Evolutionary conservation across 2,329 filamentous ascomycete species (phyloP), one percentile per base, ranked within the genome.

Genomic region (Pseudogymnoascus sp.): DNA sequence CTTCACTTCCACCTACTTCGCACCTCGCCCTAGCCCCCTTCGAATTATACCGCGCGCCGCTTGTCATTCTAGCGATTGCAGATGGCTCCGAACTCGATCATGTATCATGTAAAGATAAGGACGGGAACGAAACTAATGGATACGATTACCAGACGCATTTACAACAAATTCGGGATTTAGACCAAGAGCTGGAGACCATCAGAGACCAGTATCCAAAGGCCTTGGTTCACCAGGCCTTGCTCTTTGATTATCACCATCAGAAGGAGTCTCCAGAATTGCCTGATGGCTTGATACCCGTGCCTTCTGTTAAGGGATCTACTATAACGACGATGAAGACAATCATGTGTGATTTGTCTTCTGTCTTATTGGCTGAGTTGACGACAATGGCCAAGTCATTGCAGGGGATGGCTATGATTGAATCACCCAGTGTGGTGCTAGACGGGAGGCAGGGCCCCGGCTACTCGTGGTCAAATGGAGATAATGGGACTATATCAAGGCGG

Each of bases 1-100:
- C 90, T 65, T 88, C 91, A 71, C 80, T 89, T 63, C 89, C 91
- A 24, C 86, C 90, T n/a, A 82, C 86, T 33, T 91, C 90, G 33
- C 91, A 96, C 72, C 80, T 91, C 47, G 83, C 90, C 19, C 78
- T 96, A 42, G 89, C 89, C 38, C 93, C 95, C 0, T 97, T 97
- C 78, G 95, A 99, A 74, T 80, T 93, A 47, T 96, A 91, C 74
- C 85, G 93, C 69, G 91, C 96, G 74, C 89, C 91, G 7, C 80
- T 97, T 62, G 85, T 89, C 61, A 81, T 97, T 26, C 83, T 99
- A 66, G 93, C 91, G 2, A 81, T 97, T 64, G 90, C 91, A 14
- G 93, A 97, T 75, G 91, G 90, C 59, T 76, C 79, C 42, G 91
- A 96, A 74, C 80, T 90, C 26, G 76, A 80, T 64, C 80, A 80